These are phyloP conservation scores for Closterium sp. DNA, from an alignment of 139 green algal species.

Conservation along the genomic window DNA sequence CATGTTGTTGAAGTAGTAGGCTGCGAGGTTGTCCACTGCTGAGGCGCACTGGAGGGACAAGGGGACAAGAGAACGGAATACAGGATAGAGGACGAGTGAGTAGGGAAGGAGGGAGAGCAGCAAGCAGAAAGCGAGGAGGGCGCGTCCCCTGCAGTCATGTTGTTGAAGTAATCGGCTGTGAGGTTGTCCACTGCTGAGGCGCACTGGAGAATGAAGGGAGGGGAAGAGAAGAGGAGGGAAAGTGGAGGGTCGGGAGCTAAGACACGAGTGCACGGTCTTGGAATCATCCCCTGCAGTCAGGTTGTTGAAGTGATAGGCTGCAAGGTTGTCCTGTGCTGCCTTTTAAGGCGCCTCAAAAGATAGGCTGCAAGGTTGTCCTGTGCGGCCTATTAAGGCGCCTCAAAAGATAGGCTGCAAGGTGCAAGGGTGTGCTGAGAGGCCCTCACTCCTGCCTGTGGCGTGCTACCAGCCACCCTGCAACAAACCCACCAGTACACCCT, in stretches of 20 bases:
- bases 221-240: too few relatives aligned
- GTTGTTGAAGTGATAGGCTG: conserved; percentile 75
- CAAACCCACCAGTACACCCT: neutral
- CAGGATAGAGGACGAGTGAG: too few relatives aligned
- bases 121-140: conserved; percentile 3
- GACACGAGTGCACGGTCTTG: too few relatives aligned
- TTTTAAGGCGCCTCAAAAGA: too few relatives aligned
- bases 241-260: too few relatives aligned
- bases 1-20: conserved; percentile 73
- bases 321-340: conserved; percentile 85
- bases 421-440: too few relatives aligned
- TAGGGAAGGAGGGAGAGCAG: too few relatives aligned
- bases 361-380: too few relatives aligned
- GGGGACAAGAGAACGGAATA: too few relatives aligned
- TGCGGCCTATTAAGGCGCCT: too few relatives aligned
- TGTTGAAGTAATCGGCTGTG: conserved; percentile 78
- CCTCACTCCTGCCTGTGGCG: too few relatives aligned
- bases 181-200: conserved; percentile 90
- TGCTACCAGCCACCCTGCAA: neutral
- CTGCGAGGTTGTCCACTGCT: conserved; percentile 88
- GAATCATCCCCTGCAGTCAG: neutral
- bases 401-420: too few relatives aligned
- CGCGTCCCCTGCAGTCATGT: conserved; percentile 6
- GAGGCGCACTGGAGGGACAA: conserved; percentile 66
- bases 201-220: conserved; percentile 54